Conservation (phyloP, 2,329 filamentous ascomycete species). For the Aureobasidium sp. region DNA sequence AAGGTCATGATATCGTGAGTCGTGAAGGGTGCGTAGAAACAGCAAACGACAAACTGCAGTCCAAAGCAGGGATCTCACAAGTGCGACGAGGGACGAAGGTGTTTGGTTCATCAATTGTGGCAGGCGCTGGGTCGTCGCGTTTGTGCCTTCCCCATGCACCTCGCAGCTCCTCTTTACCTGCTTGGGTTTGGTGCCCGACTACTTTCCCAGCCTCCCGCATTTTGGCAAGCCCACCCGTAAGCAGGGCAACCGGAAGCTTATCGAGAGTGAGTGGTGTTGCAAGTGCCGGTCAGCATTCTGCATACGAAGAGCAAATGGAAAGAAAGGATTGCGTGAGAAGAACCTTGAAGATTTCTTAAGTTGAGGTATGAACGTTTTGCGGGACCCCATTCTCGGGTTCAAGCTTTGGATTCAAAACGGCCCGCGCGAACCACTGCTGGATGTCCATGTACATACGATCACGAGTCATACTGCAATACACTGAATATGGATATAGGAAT, state of each 20-base stretch:
- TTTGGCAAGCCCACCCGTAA: conserved; percentile 5
- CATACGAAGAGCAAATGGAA: background rate
- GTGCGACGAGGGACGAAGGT: conserved; percentile 1
- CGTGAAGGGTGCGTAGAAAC: background rate
- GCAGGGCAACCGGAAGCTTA: conserved; percentile 6
- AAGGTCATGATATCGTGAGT: conserved; percentile 7
- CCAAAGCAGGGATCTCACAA: background rate
- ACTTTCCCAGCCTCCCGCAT: conserved; percentile 9
- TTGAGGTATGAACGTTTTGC: conserved; percentile 6
- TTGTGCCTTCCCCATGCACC: conserved; percentile 5
- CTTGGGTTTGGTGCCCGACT: conserved; percentile 8
- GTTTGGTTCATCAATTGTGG: conserved; percentile 7
- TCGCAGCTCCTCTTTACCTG: conserved; percentile 4
- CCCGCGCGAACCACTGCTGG: conserved; percentile 5
- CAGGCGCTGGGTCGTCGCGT: conserved; percentile 3
- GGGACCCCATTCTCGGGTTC: background rate
- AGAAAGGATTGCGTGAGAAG: background rate
- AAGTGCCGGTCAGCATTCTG: background rate
- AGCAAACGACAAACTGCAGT: background rate
- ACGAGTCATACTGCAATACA: background rate
- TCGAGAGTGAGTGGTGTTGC: background rate
- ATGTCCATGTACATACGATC: background rate
- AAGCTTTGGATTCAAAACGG: conserved; percentile 12
- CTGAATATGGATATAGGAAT: background rate
- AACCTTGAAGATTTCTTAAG: background rate